These are phyloP conservation scores for Globisporangium nodosum DNA, from an alignment of 352 stramenopile species.

Conservation along the genomic window DNA sequence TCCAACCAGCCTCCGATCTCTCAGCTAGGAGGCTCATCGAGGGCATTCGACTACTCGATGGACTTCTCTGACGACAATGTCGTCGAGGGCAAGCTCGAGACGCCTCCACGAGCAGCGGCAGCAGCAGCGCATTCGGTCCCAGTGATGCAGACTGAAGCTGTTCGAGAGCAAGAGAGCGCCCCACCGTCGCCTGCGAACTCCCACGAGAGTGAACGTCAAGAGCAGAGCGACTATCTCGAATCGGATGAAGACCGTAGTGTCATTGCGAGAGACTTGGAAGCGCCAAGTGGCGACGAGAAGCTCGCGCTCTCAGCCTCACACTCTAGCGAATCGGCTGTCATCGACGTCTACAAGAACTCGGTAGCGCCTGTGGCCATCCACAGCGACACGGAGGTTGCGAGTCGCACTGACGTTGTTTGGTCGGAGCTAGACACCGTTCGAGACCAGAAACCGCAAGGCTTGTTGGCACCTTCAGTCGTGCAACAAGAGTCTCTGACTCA, in stretches of 20 bases:
- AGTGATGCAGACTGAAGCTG: not conserved
- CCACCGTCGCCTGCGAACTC: not conserved
- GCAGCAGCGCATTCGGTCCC: not conserved
- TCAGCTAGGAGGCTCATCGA: constrained; percentile 3
- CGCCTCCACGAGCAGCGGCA: not conserved
- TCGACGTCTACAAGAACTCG: not conserved
- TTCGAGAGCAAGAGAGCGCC: not conserved
- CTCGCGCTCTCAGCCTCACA: not conserved
- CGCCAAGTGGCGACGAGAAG: not conserved
- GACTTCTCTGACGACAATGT: constrained; percentile 56
- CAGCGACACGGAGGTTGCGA: not conserved
- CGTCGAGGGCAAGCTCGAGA: not conserved
- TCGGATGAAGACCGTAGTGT: constrained; percentile 7
- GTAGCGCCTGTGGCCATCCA: too few species aligned
- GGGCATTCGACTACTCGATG: constrained; percentile 66
- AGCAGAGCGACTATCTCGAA: constrained; percentile 28
- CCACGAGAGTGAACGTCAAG: constrained; percentile 9
- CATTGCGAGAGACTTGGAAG: not conserved
- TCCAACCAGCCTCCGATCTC: not conserved
- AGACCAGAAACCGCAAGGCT: not conserved
- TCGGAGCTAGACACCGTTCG: not conserved
- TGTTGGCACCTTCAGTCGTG: not conserved
- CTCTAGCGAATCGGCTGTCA: not conserved
- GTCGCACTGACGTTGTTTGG: not conserved
- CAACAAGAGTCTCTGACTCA: not conserved